A percentile compares a stretch with the other conserved stretches of the same genome.
Evolutionary conservation across 352 stramenopile genomes (phyloP).

Genomic region (Phytopythium vexans): DNA sequence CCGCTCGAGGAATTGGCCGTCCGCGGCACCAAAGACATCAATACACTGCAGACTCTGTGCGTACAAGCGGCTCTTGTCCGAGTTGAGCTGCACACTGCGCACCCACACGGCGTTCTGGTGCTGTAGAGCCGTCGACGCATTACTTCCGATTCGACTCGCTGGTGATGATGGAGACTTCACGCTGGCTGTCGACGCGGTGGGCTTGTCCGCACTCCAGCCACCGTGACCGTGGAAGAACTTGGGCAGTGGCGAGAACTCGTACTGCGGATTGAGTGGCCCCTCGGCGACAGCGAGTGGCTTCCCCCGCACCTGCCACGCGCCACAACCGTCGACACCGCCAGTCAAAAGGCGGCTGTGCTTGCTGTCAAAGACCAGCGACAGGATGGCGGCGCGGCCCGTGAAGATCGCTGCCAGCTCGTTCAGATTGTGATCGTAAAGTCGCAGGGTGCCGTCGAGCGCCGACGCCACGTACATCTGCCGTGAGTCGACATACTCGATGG

Average conservation of each 20-base stretch:
- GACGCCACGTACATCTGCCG: slow-evolving; percentile 63
- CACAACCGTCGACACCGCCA: slow-evolving; percentile 60
- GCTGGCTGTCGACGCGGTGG: neutral
- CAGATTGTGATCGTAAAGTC: slow-evolving; percentile 52
- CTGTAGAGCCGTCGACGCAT: too few relatives aligned
- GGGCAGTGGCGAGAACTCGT: slow-evolving; percentile 46
- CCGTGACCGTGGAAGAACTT: slow-evolving; percentile 36
- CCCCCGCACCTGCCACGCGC: slow-evolving; percentile 53
- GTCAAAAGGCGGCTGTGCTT: slow-evolving; percentile 50
- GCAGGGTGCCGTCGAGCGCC: slow-evolving; percentile 58
- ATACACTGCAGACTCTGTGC: slow-evolving; percentile 44
- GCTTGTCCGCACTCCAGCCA: neutral
- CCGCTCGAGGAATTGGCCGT: slow-evolving; percentile 47
- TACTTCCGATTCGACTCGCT: too few relatives aligned
- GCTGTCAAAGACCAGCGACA: slow-evolving; percentile 53
- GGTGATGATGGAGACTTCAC: slow-evolving; percentile 1
- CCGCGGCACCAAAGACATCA: slow-evolving; percentile 48
- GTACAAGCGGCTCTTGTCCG: slow-evolving; percentile 37
- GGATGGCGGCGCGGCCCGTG: slow-evolving; percentile 41
- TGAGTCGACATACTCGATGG: slow-evolving; percentile 53
- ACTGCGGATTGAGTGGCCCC: slow-evolving; percentile 46
- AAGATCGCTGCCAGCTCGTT: slow-evolving; percentile 58
- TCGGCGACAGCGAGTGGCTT: slow-evolving; percentile 32
- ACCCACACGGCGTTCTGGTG: slow-evolving; percentile 29
- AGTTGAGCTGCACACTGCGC: slow-evolving; percentile 44